Evolutionary conservation across 2,329 filamentous ascomycete species (phyloP), one percentile per base, ranked within the genome.

Genomic region (Penicillium sumatraense): DNA sequence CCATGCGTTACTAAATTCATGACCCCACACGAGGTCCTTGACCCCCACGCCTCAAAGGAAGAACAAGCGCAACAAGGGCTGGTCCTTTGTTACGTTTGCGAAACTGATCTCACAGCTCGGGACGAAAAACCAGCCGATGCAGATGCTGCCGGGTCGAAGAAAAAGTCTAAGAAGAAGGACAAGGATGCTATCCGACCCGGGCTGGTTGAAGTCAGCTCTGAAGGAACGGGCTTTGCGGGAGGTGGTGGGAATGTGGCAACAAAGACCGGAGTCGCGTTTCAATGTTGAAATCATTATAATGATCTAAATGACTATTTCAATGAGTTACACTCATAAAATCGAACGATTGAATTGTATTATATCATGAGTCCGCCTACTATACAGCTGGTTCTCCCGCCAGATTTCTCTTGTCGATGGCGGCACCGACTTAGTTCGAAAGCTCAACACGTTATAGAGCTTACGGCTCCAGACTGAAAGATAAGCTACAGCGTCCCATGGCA

Each of bases 171-270:
- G 50, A 64, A 69, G 58, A 69, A 71, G 53, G 74, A 78, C 45
- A 74, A 49, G 63, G 82, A 86, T 31, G 84, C 79, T 49, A 81
- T 89, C 31, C 85, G 81, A 56, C 85, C 87, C 0, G 93, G 93
- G 0, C 70, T 97, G 29, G 87, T 97, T 3, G 86, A 89, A 68
- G 83, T 98, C 46, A 87, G 85, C 62, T 90, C 88, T 31, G 93
- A 97, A 65, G 93, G 93, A 0, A 98, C 93, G 0, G 93, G 93
- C 0, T 98, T 96, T 74, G 93, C 93, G 4, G 89, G 91, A 4
- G 88, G 89, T n/a, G 93, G 95, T 2, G 84, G 85, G 49, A 96
- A 89, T 68, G 84, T 90, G 65, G 91, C 96, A 14, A 89, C 89
- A 75, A 95, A 88, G 72, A 78, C 83, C 3, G 89, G 89, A 0